Percentiles rank a stretch among this genome's conserved stretches.
phyloP scores from a whole-genome alignment of 2,329 filamentous ascomycete genomes.

The Thermothelomyces thermophilus region DNA sequence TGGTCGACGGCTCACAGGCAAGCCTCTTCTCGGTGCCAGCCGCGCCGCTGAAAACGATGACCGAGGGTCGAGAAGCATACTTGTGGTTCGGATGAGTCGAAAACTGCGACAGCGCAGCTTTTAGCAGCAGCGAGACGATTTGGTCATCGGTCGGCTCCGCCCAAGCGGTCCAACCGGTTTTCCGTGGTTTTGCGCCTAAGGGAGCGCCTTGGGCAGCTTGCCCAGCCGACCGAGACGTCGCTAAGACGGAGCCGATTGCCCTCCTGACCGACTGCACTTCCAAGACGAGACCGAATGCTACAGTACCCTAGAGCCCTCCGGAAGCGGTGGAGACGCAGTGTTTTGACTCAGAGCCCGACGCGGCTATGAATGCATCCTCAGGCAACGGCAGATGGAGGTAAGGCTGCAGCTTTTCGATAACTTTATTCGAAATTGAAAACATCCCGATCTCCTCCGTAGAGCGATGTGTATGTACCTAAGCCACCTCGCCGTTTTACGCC shows the following conservation, averaged over 20 bases:
- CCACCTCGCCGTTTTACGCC: slow-evolving; percentile 2
- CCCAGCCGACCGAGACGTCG: background rate
- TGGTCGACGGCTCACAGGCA: too few species aligned
- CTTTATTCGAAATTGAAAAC: too few species aligned
- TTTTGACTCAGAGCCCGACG: slow-evolving; percentile 1
- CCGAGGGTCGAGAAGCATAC: background rate
- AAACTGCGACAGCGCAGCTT: background rate
- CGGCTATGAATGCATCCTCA: background rate
- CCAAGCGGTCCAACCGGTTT: background rate
- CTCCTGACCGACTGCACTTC: background rate
- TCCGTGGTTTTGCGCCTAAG: background rate
- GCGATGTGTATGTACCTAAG: too few species aligned
- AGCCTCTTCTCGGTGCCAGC: background rate
- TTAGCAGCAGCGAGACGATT: background rate
- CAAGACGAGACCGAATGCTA: background rate
- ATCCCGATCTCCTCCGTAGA: too few species aligned
- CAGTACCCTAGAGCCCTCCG: background rate
- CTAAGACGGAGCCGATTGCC: background rate
- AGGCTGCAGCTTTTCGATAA: background rate
- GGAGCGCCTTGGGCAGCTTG: background rate
- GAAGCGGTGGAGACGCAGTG: background rate
- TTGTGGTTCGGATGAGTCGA: background rate
- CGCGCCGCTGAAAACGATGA: background rate
- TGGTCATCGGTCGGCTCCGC: slow-evolving; percentile 12
- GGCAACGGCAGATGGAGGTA: background rate